phyloP scores from a whole-genome alignment of 2,329 filamentous ascomycete genomes.

The Ceratocystis lukuohia region DNA sequence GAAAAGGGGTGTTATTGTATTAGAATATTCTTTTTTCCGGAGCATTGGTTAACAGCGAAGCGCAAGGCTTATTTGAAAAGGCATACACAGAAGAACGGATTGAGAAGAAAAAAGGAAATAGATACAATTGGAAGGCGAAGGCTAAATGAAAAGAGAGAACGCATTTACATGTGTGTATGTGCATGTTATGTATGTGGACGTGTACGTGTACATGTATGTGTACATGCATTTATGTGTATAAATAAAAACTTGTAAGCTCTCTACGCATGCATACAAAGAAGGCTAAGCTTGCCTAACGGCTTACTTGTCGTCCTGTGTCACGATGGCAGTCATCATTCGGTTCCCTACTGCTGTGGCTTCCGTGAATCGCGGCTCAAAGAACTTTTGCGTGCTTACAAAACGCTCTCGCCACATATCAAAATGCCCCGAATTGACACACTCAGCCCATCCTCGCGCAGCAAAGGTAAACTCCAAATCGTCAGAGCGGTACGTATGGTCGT shows the following conservation, averaged over 20 bases:
- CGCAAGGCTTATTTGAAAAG: neutral
- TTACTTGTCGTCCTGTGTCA: conserved; percentile 41
- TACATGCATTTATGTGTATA: neutral
- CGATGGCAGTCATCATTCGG: conserved; percentile 91
- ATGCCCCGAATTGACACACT: conserved; percentile 79
- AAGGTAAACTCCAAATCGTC: conserved; percentile 98
- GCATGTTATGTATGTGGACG: no score
- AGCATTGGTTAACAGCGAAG: conserved; percentile 1
- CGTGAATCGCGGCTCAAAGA: conserved; percentile 80
- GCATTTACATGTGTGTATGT: no score
- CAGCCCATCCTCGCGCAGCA: conserved; percentile 88
- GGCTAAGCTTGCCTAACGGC: neutral
- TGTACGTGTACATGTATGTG: neutral
- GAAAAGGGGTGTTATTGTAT: neutral
- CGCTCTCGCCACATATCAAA: conserved; percentile 88
- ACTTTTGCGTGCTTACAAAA: conserved; percentile 78
- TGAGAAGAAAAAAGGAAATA: neutral
- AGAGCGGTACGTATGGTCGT: conserved; percentile 82
- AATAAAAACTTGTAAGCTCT: neutral
- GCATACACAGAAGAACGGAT: neutral
- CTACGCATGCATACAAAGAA: no score
- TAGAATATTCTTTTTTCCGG: neutral
- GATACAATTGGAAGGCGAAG: no score
- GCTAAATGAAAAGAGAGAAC: no score
- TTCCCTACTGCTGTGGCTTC: conserved; percentile 83